These are phyloP conservation scores for Chernovozyma sophiae-reginae DNA, from an alignment of 1,139 yeast species.

Conservation along the genomic window DNA sequence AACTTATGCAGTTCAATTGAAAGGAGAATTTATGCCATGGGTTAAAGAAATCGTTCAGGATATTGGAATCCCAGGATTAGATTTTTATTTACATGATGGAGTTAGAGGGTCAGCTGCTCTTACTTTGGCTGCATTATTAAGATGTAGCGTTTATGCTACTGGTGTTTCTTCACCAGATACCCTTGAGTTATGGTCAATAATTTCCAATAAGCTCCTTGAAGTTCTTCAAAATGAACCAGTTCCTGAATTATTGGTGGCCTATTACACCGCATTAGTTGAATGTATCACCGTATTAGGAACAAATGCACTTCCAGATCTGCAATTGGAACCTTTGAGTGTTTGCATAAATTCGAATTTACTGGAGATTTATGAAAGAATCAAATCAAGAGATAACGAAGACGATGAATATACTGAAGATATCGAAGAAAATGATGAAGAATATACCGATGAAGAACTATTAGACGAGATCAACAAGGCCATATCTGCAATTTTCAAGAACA, in stretches of 20 bases:
- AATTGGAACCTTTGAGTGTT: slow-evolving; percentile 54
- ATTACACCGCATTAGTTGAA: slow-evolving; percentile 69
- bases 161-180: slow-evolving; percentile 56
- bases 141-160: slow-evolving; percentile 63
- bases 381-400: slow-evolving; percentile 64
- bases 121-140: slow-evolving; percentile 72
- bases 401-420: slow-evolving; percentile 54
- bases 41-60: slow-evolving; percentile 75
- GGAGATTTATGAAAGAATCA: slow-evolving; percentile 69
- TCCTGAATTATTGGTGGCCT: slow-evolving; percentile 75
- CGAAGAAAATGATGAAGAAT: slow-evolving; percentile 79
- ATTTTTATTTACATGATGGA: slow-evolving; percentile 89
- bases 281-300: slow-evolving; percentile 67
- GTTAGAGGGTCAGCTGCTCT: slow-evolving; percentile 89
- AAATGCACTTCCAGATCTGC: slow-evolving; percentile 49
- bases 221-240: slow-evolving; percentile 77
- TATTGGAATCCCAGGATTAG: slow-evolving; percentile 82
- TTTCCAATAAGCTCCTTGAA: slow-evolving; percentile 64
- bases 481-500: slow-evolving; percentile 66
- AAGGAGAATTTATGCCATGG: slow-evolving; percentile 78
- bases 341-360: slow-evolving; percentile 60
- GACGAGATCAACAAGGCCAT: slow-evolving; percentile 82
- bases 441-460: slow-evolving; percentile 81
- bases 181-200: slow-evolving; percentile 65
- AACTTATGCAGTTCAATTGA: slow-evolving; percentile 82